Conservation (phyloP, 495 filamentous ascomycete genomes). For the Darksidea phi region DNA sequence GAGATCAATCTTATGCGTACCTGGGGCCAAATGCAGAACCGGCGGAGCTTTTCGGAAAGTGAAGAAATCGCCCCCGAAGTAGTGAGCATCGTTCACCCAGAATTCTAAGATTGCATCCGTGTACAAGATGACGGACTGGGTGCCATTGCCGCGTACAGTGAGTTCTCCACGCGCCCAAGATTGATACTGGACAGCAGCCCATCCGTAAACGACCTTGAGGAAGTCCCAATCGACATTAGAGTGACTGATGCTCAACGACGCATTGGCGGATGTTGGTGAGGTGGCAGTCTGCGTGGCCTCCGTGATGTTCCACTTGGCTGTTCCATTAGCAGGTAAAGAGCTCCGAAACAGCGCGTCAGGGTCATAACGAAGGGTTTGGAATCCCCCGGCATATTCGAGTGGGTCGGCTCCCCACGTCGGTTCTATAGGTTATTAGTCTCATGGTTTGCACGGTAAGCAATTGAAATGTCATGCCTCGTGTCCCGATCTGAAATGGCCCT, state of each 20-base stretch:
- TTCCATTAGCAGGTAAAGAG: constrained; percentile 52
- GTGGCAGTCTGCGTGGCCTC: constrained; percentile 35
- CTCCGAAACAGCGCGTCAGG: constrained; percentile 47
- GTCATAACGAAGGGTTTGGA: constrained; percentile 48
- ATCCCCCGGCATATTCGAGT: constrained; percentile 54
- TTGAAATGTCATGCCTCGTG: constrained; percentile 49
- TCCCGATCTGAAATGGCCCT: constrained; percentile 62
- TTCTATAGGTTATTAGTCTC: constrained; percentile 44
- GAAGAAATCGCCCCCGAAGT: constrained; percentile 61
- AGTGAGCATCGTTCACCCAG: constrained; percentile 50
- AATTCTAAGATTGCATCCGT: constrained; percentile 52
- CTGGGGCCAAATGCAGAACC: constrained; percentile 51
- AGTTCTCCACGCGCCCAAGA: constrained; percentile 58
- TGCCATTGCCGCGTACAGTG: constrained; percentile 35
- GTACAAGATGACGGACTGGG: constrained; percentile 46
- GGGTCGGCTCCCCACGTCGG: constrained; percentile 62
- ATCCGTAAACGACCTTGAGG: constrained; percentile 58
- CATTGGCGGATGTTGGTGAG: constrained; percentile 33
- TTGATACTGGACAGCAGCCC: constrained; percentile 60
- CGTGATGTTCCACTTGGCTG: constrained; percentile 48
- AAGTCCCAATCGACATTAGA: constrained; percentile 52
- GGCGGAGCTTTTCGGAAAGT: constrained; percentile 51
- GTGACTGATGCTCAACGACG: constrained; percentile 48
- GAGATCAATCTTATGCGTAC: constrained; percentile 52
- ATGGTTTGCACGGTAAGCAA: background rate